Evolutionary conservation across 148 eudicot species (phyloP), one percentile per base, ranked within the genome.

Genomic region (Rheum nobile): DNA sequence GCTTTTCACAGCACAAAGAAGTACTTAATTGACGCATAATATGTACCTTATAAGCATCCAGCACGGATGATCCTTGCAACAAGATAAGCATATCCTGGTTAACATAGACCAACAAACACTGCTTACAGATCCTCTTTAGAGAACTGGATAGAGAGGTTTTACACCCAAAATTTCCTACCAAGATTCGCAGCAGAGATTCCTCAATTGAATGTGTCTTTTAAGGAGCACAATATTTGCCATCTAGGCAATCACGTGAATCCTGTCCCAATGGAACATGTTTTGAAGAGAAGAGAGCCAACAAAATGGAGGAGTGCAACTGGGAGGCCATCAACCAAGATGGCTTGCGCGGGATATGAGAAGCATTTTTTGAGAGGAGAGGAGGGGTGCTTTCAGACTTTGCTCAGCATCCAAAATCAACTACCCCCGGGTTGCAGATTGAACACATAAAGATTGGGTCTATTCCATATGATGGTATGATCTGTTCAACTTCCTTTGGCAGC

Each of bases 401-500:
- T 61, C 19, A 26, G 67, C 67, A 28, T 31, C 67, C 34, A 13
- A 61, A 29, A 61, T 29, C 7, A 29, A 11, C 35, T 14, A 14
- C 67, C n/a, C 65, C 22, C 32, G 4, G 32, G 2, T 19, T 32
- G 70, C 41, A 65, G 32, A 28, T 57, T 28, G 32, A 57, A 57
- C 16, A 11, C 19, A 5, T 11, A 59, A 9, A 28, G 32, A 24
- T 57, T 57, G 65, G 26, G 32, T 24, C 32, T 29, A 59, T 26
- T 59, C 29, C 29, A 54, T 54, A 13, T 32, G 70, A 65, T 32
- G 13, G 41, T 14, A 65, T 16, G 70, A 65, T 32, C n/a, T 17
- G 41, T 57, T 41, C 38, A 75, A 47, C 28, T 75, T 75, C 59
- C 73, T 83, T 86, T 86, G 55, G 85, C 74, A 77, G 89, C 77